phyloP scores from a whole-genome alignment of 192 early-diverging fungal genomes.

The Paraglomus occultum region DNA sequence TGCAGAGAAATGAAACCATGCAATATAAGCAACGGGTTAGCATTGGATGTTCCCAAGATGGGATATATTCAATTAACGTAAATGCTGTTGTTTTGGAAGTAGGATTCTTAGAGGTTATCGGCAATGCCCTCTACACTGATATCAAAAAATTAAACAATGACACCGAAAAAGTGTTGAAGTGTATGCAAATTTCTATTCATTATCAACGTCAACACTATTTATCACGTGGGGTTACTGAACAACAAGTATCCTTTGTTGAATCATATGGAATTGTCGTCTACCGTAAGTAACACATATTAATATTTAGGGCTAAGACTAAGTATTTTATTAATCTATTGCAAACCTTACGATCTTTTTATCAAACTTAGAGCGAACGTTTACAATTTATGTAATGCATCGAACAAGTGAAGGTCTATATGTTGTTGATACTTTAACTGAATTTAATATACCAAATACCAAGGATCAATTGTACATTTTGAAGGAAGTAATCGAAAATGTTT shows the following conservation, averaged over 20 bases:
- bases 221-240: slow-evolving; percentile 24
- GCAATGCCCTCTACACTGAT: slow-evolving; percentile 16
- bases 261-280: slow-evolving; percentile 26
- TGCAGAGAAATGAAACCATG: slow-evolving; percentile 17
- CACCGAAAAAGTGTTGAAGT: slow-evolving; percentile 23
- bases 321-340: slow-evolving; percentile 12
- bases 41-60: slow-evolving; percentile 20
- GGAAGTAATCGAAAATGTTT: slow-evolving; percentile 27
- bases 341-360: slow-evolving; percentile 24
- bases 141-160: slow-evolving; percentile 20
- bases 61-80: slow-evolving; percentile 24
- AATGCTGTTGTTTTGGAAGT: slow-evolving; percentile 23
- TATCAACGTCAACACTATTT: slow-evolving; percentile 23
- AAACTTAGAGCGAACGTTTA: slow-evolving; percentile 26
- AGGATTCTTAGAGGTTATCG: slow-evolving; percentile 19
- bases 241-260: slow-evolving; percentile 23
- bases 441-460: slow-evolving; percentile 30
- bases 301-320: neutral
- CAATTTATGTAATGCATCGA: slow-evolving; percentile 27
- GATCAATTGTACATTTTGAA: slow-evolving; percentile 26
- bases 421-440: slow-evolving; percentile 26
- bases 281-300: slow-evolving; percentile 25
- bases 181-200: slow-evolving; percentile 28
- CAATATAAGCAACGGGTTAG: slow-evolving; percentile 22
- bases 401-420: slow-evolving; percentile 23